Evolutionary conservation across 192 early-diverging fungal genomes (phyloP).

Genomic region (Radiomyces spectabilis): DNA sequence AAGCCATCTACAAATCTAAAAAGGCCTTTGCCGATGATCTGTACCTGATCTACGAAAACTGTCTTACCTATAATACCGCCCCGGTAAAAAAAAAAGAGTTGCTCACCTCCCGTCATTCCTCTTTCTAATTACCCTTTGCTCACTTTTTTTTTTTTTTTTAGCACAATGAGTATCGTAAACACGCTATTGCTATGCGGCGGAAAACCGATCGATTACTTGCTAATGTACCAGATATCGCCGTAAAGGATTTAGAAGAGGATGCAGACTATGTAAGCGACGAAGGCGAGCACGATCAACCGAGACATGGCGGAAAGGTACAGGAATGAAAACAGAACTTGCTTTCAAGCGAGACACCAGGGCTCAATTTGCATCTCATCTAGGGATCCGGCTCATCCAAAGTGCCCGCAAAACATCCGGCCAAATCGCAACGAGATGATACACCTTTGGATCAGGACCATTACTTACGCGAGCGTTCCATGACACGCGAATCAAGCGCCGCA

Average conservation of each 20-base stretch:
- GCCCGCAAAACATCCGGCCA: too few relatives aligned
- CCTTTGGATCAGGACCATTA: too few relatives aligned
- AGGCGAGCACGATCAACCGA: constrained; percentile 22
- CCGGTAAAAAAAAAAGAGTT: too few relatives aligned
- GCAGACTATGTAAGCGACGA: too few relatives aligned
- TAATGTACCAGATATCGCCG: constrained; percentile 67
- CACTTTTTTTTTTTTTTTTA: too few relatives aligned
- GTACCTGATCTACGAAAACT: constrained; percentile 85
- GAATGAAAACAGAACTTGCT: too few relatives aligned
- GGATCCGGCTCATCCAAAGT: too few relatives aligned
- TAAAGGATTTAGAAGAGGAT: constrained; percentile 1
- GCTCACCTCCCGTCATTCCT: too few relatives aligned
- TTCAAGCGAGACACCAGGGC: too few relatives aligned
- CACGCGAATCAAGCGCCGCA: constrained; percentile 7
- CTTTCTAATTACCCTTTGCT: too few relatives aligned
- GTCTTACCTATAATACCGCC: constrained; percentile 80
- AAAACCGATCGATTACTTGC: constrained; percentile 69
- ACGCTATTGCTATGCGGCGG: constrained; percentile 72
- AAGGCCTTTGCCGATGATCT: constrained; percentile 79
- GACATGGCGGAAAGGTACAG: constrained; percentile 34
- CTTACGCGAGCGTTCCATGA: constrained; percentile 3
- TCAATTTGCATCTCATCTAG: too few relatives aligned
- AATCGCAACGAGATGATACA: too few relatives aligned
- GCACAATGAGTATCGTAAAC: constrained; percentile 76
- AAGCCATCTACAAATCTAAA: constrained; percentile 75